These are phyloP conservation scores for Arxiozyma slooffiae DNA, from an alignment of 1,139 yeast genomes.

Conservation along the genomic window DNA sequence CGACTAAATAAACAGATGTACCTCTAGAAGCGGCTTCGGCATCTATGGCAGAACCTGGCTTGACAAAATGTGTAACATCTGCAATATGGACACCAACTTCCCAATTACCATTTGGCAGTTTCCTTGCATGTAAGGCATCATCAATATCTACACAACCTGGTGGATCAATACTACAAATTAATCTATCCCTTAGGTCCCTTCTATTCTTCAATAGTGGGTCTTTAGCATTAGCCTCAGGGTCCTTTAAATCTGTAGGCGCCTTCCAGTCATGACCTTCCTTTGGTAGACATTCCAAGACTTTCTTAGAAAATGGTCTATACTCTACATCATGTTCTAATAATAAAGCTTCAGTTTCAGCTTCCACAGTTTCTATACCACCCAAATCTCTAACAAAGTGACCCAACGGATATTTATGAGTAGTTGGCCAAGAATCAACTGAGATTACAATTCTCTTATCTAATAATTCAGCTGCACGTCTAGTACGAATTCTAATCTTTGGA, in stretches of 20 bases:
- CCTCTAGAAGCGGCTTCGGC: constrained; percentile 96
- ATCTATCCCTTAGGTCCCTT: constrained; percentile 73
- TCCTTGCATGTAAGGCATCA: constrained; percentile 88
- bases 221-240: constrained; percentile 36
- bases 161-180: constrained; percentile 95
- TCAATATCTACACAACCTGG: constrained; percentile 98
- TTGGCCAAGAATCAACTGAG: constrained; percentile 88
- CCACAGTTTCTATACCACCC: constrained; percentile 84
- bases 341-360: constrained; percentile 94
- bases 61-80: constrained; percentile 95
- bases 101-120: constrained; percentile 82
- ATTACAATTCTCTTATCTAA: constrained; percentile 83
- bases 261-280: constrained; percentile 87
- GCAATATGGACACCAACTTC: constrained; percentile 99
- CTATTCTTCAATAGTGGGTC: constrained; percentile 59
- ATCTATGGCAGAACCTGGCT: constrained; percentile 84
- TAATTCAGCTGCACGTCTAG: constrained; percentile 75
- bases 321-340: constrained; percentile 92
- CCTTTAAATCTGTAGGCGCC: constrained; percentile 58
- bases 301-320: constrained; percentile 87
- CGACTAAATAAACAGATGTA: constrained; percentile 95
- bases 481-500: constrained; percentile 78
- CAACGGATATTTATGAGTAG: constrained; percentile 73
- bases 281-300: constrained; percentile 88
- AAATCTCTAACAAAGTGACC: constrained; percentile 89